These are phyloP conservation scores for Tylopilus vinaceipallidus DNA, from an alignment of 768 basidiomycete genomes.

Conservation along the genomic window DNA sequence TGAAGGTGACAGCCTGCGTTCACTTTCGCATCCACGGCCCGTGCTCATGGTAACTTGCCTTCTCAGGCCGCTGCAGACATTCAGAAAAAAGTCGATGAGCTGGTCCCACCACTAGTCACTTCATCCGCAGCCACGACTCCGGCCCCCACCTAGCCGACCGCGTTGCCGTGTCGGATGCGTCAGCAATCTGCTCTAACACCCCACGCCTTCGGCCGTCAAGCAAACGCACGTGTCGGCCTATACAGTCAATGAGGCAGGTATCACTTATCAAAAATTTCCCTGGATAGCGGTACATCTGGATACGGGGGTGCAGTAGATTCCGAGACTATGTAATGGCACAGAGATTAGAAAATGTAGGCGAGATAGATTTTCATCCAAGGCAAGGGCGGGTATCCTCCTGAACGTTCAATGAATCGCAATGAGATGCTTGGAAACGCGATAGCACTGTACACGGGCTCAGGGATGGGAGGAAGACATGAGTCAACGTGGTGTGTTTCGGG, in stretches of 20 bases:
- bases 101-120: slow-evolving; percentile 45
- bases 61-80: slow-evolving; percentile 64
- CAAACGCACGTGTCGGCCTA: background rate
- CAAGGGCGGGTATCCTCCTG: slow-evolving; percentile 29
- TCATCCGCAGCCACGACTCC: slow-evolving; percentile 31
- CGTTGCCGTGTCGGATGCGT: background rate
- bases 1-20: slow-evolving; percentile 51
- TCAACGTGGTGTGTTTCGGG: slow-evolving; percentile 14
- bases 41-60: slow-evolving; percentile 13
- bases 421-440: slow-evolving; percentile 18
- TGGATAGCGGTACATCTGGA: slow-evolving; percentile 34
- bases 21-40: background rate
- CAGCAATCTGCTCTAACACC: slow-evolving; percentile 3
- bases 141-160: slow-evolving; percentile 15
- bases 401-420: slow-evolving; percentile 14
- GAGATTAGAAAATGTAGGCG: slow-evolving; percentile 17
- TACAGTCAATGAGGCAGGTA: slow-evolving; percentile 11
- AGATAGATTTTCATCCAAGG: slow-evolving; percentile 17
- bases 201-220: slow-evolving; percentile 7
- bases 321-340: slow-evolving; percentile 21
- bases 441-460: slow-evolving; percentile 12
- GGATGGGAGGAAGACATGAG: slow-evolving; percentile 5
- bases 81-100: slow-evolving; percentile 73
- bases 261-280: slow-evolving; percentile 19
- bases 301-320: slow-evolving; percentile 21